These are phyloP conservation scores for Yamadazyma spencermartinsiae DNA, from an alignment of 1,139 yeast species.

Conservation along the genomic window DNA sequence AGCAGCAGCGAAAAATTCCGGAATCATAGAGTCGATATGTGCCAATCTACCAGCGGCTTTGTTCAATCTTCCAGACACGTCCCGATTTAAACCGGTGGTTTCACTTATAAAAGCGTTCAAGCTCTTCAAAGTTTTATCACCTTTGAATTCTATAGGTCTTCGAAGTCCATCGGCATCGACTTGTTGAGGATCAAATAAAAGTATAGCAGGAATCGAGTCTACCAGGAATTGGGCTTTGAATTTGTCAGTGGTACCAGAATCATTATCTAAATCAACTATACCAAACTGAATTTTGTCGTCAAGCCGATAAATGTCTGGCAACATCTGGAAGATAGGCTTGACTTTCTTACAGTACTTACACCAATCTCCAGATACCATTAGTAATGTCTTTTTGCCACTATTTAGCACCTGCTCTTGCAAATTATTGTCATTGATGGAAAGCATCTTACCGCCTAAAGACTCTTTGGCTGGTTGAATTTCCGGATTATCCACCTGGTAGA, in stretches of 20 bases:
- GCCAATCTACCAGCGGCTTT: conserved; percentile 56
- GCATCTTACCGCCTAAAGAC: conserved; percentile 2
- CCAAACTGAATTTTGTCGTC: conserved; percentile 52
- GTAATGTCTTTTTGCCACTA: conserved; percentile 61
- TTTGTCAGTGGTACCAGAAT: conserved; percentile 37
- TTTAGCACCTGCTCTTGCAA: conserved; percentile 55
- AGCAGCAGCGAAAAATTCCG: conserved; percentile 5
- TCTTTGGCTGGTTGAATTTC: conserved; percentile 12
- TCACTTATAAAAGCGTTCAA: conserved; percentile 54
- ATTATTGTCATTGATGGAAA: conserved; percentile 39
- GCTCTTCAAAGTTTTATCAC: conserved; percentile 41
- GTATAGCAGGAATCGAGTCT: conserved; percentile 52
- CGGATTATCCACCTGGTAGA: conserved; percentile 18
- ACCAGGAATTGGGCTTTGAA: conserved; percentile 46
- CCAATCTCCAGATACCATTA: conserved; percentile 79
- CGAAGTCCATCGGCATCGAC: conserved; percentile 36
- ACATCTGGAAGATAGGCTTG: conserved; percentile 60
- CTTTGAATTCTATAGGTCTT: conserved; percentile 40
- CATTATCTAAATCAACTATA: conserved; percentile 68
- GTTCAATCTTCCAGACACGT: conserved; percentile 48
- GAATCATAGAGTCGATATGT: conserved; percentile 32
- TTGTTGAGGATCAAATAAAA: conserved; percentile 41
- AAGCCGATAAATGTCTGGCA: conserved; percentile 51
- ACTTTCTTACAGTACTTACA: conserved; percentile 73
- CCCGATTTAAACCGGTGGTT: conserved; percentile 53